Conservation (phyloP, 805 yeast species). For the Yamadazyma scolyti region DNA sequence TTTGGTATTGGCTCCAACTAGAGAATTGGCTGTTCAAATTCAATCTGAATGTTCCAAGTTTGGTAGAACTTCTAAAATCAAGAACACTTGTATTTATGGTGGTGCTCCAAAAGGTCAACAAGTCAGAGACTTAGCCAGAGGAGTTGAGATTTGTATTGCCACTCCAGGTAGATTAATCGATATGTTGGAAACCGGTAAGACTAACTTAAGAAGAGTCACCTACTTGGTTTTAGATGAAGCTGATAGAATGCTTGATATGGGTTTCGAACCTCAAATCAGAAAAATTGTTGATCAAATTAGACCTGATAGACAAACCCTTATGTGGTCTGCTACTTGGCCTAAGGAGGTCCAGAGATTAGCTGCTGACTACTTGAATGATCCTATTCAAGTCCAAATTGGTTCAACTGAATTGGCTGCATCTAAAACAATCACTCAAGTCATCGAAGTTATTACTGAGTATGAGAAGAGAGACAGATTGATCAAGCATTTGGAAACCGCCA, state of each 20-base stretch:
- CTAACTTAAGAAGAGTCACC: constrained; percentile 93
- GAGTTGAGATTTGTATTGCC: constrained; percentile 94
- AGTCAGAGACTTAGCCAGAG: constrained; percentile 92
- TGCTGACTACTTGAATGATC: constrained; percentile 84
- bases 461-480: constrained; percentile 91
- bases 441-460: constrained; percentile 86
- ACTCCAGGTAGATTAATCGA: constrained; percentile 99
- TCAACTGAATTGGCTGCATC: constrained; percentile 95
- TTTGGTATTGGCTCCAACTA: constrained; percentile 93
- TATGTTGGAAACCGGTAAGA: constrained; percentile 92
- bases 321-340: constrained; percentile 99
- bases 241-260: constrained; percentile 99
- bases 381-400: constrained; percentile 95
- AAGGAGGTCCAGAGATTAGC: constrained; percentile 94
- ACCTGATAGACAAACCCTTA: constrained; percentile 98
- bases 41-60: constrained; percentile 95
- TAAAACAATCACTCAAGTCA: constrained; percentile 89
- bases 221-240: constrained; percentile 98
- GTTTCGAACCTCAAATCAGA: constrained; percentile 99
- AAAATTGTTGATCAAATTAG: constrained; percentile 97
- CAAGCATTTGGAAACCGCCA: constrained; percentile 79
- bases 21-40: constrained; percentile 98
- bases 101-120: constrained; percentile 99
- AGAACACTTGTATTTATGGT: constrained; percentile 97
- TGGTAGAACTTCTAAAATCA: constrained; percentile 85